phyloP scores from a whole-genome alignment of 164 flowering plant genomes.

The Vitis amurensis region DNA sequence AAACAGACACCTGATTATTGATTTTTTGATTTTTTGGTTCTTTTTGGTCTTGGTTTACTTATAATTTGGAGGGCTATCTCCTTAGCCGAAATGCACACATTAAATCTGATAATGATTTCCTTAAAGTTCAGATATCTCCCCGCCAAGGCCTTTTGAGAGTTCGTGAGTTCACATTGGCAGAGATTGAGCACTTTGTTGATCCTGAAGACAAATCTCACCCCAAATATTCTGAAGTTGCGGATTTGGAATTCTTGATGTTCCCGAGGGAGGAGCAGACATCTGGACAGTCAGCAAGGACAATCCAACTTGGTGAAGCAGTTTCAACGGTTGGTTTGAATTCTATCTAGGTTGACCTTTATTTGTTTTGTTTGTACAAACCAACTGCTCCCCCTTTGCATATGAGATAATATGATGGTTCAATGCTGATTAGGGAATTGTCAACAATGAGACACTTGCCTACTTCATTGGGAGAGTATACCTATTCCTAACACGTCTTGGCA shows the following conservation, averaged over 20 bases:
- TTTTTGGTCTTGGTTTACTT: too few species aligned
- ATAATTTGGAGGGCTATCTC: too few species aligned
- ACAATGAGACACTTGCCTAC: constrained; percentile 91
- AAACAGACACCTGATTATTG: too few species aligned
- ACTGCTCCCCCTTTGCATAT: neutral
- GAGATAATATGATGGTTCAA: neutral
- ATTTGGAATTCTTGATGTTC: constrained; percentile 88
- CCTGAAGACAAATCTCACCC: constrained; percentile 94
- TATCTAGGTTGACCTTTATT: neutral
- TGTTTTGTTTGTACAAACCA: neutral
- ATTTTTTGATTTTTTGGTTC: too few species aligned
- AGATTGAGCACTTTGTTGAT: constrained; percentile 97
- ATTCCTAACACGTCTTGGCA: constrained; percentile 82
- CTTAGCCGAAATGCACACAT: too few species aligned
- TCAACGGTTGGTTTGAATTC: constrained; percentile 46
- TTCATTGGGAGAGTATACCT: constrained; percentile 94
- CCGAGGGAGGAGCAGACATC: constrained; percentile 87
- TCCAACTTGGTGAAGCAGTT: constrained; percentile 79
- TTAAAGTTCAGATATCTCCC: constrained; percentile 76
- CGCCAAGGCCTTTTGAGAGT: constrained; percentile 98
- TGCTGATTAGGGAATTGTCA: constrained; percentile 72
- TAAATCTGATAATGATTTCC: too few species aligned
- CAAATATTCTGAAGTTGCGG: constrained; percentile 68
- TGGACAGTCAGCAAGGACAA: constrained; percentile 62
- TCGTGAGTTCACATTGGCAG: constrained; percentile 94